Base-by-base conservation (phyloP, 257 asterid species). In the Solanum bukasovii region DNA sequence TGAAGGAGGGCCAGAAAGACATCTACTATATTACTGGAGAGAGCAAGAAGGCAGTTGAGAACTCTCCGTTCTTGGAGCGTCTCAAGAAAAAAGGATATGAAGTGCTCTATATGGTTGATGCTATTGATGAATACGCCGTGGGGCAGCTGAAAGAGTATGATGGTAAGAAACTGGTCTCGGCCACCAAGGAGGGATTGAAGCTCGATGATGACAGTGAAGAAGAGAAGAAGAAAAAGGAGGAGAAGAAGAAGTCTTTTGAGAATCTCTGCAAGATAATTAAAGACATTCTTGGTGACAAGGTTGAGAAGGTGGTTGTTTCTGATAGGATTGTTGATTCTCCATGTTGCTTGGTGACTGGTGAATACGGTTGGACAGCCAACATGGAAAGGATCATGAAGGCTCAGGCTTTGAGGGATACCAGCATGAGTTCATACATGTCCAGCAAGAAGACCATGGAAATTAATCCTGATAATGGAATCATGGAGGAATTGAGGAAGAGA, bases 391-490 rank as follows among this genome's bases (percentile, higher is more conserved):
- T 95, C 33, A 94, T 94, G 96, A 93, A 93, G 72, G 98, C 98
- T 3, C 98, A 95, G 90, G 97, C 98, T 0, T 40, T 96, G 89
- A 93, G 98, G 89, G 98, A 96, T 34, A 91, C 88, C 68, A 93
- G 95, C 93, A 95, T 96, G 98, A 27, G 98, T 4, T 74, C 95
- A 3, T 96, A 96, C 91, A 94, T 96, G 98, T 94, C 98, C 7
- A 94, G 98, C 90, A 94, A 96, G 96, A 96, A 96, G 87, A 96
- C 98, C 0, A 93, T 96, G 98, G 98, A 94, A 87, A 96, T 96
- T 7, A 96, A 96, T 49, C 98, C 98, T 0, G 98, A 96, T 46
- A 94, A 96, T 38, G 98, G 98, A 1, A 95, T 95, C 33, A 94
- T 96, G 98, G 98, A 95, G 65, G 98, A 96, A 89, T 20, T 96